phyloP scores from a whole-genome alignment of 2,329 filamentous ascomycete species.

The Fusarium chaquense region DNA sequence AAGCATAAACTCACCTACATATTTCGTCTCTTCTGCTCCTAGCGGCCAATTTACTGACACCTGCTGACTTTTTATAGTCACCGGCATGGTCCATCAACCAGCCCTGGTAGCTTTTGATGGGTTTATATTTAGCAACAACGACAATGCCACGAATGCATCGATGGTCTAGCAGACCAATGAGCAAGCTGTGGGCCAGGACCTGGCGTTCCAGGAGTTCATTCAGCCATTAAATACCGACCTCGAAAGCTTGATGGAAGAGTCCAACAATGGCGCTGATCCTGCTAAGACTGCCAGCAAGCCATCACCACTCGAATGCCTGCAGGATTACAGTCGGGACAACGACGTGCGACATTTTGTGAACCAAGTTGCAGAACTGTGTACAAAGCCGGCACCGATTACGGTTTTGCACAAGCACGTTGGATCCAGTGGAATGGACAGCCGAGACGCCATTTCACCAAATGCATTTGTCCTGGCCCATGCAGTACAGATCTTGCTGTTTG shows the following conservation, averaged over 20 bases:
- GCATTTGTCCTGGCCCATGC: not conserved
- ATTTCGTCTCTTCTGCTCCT: no score
- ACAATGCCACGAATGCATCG: not conserved
- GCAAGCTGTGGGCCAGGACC: not conserved
- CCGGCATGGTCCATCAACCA: accelerated
- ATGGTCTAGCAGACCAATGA: not conserved
- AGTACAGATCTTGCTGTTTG: not conserved
- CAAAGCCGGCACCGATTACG: not conserved
- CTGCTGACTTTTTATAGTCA: not conserved
- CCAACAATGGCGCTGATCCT: not conserved
- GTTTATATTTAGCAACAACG: not conserved
- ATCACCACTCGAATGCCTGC: not conserved
- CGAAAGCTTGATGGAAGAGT: not conserved
- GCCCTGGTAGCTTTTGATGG: accelerated
- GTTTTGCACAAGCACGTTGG: not conserved
- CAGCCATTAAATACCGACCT: not conserved
- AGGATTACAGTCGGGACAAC: not conserved
- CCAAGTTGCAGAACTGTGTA: not conserved
- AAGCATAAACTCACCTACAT: no score
- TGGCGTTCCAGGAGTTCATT: not conserved
- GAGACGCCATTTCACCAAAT: no score
- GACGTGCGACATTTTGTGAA: accelerated
- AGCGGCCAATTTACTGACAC: no score
- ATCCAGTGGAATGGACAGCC: no score
- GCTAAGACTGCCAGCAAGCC: not conserved